A percentile compares a stretch with the other conserved stretches of the same genome.
Evolutionary conservation across 164 flowering plant species (phyloP).

Genomic region (Stephania yunnanensis): DNA sequence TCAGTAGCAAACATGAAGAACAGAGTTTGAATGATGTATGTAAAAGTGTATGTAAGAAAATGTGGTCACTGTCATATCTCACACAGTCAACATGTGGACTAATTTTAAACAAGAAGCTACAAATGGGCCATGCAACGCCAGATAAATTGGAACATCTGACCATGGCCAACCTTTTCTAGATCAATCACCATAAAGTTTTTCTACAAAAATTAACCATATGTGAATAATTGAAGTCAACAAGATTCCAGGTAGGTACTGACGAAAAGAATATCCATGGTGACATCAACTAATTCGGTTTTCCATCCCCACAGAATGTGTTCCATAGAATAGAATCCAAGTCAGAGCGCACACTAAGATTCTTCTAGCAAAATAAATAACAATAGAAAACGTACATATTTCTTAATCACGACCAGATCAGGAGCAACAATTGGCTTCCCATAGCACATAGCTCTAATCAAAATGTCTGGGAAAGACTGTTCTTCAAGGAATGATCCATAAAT

Average conservation of each 20-base stretch:
- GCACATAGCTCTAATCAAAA: conserved; percentile 75
- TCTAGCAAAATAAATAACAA: neutral
- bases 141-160: neutral
- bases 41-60: neutral
- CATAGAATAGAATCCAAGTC: neutral
- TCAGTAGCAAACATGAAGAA: conserved; percentile 24
- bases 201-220: neutral
- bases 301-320: neutral
- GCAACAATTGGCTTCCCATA: conserved; percentile 78
- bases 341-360: neutral
- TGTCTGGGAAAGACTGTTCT: conserved; percentile 82
- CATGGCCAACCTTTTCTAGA: neutral
- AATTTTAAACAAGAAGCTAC: neutral
- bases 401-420: conserved; percentile 70
- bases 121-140: neutral
- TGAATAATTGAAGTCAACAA: neutral
- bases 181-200: neutral
- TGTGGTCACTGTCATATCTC: neutral
- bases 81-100: neutral
- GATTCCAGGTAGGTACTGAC: neutral
- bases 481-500: conserved; percentile 90
- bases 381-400: conserved; percentile 63
- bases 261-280: neutral
- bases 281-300: neutral
- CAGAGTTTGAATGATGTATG: neutral